phyloP scores from a whole-genome alignment of 2,329 filamentous ascomycete species.

The Sarocladium kiliense region DNA sequence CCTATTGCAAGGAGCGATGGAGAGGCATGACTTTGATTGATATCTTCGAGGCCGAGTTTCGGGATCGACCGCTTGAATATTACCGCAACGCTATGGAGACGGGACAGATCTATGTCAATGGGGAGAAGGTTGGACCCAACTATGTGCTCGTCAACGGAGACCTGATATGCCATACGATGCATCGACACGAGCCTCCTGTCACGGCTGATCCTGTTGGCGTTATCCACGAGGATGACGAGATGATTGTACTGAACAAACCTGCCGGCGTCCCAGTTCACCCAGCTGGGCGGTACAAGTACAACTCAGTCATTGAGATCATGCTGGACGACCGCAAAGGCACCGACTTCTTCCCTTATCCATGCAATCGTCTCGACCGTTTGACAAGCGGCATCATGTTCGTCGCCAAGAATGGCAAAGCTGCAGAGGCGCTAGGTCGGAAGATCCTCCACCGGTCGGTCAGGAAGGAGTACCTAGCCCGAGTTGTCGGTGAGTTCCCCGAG shows the following conservation, averaged over 20 bases:
- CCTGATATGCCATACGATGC: constrained; percentile 85
- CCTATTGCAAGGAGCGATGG: constrained; percentile 92
- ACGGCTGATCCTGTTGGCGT: constrained; percentile 73
- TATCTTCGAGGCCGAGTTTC: constrained; percentile 87
- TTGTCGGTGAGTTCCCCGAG: constrained; percentile 86
- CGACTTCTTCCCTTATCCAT: constrained; percentile 59
- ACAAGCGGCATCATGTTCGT: constrained; percentile 99
- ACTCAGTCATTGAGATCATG: constrained; percentile 92
- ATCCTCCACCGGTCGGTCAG: constrained; percentile 77
- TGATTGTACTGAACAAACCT: constrained; percentile 97
- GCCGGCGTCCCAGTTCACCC: constrained; percentile 93
- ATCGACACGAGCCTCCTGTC: constrained; percentile 93
- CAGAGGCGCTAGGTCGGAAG: constrained; percentile 70
- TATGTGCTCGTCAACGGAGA: constrained; percentile 83
- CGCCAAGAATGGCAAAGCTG: constrained; percentile 76
- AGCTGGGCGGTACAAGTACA: constrained; percentile 92
- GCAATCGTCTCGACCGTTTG: constrained; percentile 88
- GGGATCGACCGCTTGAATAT: constrained; percentile 80
- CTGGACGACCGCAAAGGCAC: constrained; percentile 59
- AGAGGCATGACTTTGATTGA: constrained; percentile 74
- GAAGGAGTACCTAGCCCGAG: constrained; percentile 92
- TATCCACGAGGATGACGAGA: constrained; percentile 85
- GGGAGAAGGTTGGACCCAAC: constrained; percentile 60
- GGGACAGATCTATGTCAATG: constrained; percentile 77
- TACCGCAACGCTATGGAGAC: constrained; percentile 79